A percentile compares a stretch with the other conserved stretches of the same genome.
These are phyloP conservation scores for Loxodes magnus DNA, from an alignment of 73 alveolate genomes.

Conservation along the genomic window DNA sequence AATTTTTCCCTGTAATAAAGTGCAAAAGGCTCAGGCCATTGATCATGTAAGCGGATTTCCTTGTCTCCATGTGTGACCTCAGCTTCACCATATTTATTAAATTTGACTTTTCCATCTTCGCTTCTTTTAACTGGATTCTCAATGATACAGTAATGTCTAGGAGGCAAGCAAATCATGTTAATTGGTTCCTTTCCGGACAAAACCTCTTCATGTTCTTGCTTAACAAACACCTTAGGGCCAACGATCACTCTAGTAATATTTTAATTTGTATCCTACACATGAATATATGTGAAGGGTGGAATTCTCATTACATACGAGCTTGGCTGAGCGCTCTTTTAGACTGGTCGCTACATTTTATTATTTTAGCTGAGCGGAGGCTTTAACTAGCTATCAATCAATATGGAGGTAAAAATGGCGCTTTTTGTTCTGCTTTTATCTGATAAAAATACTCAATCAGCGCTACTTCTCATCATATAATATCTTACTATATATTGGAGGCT, in stretches of 20 bases:
- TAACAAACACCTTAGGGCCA: constrained; percentile 27
- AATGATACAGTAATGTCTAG: constrained; percentile 39
- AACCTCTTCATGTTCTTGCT: constrained; percentile 32
- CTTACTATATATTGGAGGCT: too few species aligned
- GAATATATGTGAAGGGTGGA: constrained; percentile 35
- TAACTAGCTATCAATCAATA: too few species aligned
- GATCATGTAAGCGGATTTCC: constrained; percentile 50
- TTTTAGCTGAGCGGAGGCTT: too few species aligned
- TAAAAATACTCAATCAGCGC: too few species aligned
- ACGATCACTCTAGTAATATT: constrained; percentile 35
- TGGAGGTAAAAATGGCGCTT: too few species aligned
- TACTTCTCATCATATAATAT: too few species aligned
- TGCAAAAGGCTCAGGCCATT: constrained; percentile 69
- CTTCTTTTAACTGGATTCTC: constrained; percentile 59
- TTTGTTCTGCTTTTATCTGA: too few species aligned
- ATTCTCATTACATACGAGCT: too few species aligned
- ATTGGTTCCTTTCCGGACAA: constrained; percentile 51
- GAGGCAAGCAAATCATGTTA: constrained; percentile 41
- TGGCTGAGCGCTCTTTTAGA: too few species aligned
- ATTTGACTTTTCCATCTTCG: constrained; percentile 26
- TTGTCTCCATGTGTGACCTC: constrained; percentile 67
- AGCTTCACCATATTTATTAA: constrained; percentile 57
- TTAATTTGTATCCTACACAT: constrained; percentile 31
- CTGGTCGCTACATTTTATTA: too few species aligned
- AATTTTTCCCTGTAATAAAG: constrained; percentile 59